Evolutionary conservation across 345 rosid species (phyloP).

Genomic region (Draba incana): DNA sequence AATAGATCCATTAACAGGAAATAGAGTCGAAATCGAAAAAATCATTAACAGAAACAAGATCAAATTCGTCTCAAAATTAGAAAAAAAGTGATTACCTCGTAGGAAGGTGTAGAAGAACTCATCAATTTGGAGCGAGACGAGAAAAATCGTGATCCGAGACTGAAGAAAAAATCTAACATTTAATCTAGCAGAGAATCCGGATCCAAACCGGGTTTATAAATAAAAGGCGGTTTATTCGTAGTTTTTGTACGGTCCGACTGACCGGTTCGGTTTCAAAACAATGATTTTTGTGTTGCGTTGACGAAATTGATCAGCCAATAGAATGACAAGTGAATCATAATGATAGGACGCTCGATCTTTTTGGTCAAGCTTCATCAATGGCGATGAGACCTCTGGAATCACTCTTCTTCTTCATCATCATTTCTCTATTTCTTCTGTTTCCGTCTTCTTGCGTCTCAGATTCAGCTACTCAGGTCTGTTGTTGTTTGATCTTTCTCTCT

Average conservation of each 20-base stretch:
- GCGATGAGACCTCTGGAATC: conserved; percentile 29
- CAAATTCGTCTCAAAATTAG: not conserved
- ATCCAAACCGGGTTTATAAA: not conserved
- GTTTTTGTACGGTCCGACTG: not conserved
- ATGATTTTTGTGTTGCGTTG: conserved; percentile 24
- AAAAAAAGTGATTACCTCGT: conserved; percentile 18
- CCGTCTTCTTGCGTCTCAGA: conserved; percentile 29
- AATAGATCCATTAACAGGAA: too few relatives aligned
- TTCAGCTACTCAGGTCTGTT: conserved; percentile 39
- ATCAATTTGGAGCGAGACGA: conserved; percentile 13
- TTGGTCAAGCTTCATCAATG: conserved; percentile 39
- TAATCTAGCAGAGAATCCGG: not conserved
- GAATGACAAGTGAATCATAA: conserved; percentile 4
- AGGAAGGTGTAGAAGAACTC: conserved; percentile 31
- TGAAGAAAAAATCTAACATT: not conserved
- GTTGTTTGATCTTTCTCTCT: conserved; percentile 17
- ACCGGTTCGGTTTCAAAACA: not conserved
- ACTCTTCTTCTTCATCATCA: conserved; percentile 21
- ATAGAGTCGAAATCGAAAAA: not conserved
- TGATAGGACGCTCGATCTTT: conserved; percentile 2
- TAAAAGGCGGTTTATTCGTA: not conserved
- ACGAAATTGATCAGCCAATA: conserved; percentile 25
- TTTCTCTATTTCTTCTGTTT: conserved; percentile 32
- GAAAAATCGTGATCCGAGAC: conserved; percentile 20
- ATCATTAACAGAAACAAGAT: not conserved